Percentiles rank a stretch among this genome's conserved stretches.
Conservation (phyloP, 225 moss, liverwort and hornwort species). For the Pseudoscleropodium purum region DNA sequence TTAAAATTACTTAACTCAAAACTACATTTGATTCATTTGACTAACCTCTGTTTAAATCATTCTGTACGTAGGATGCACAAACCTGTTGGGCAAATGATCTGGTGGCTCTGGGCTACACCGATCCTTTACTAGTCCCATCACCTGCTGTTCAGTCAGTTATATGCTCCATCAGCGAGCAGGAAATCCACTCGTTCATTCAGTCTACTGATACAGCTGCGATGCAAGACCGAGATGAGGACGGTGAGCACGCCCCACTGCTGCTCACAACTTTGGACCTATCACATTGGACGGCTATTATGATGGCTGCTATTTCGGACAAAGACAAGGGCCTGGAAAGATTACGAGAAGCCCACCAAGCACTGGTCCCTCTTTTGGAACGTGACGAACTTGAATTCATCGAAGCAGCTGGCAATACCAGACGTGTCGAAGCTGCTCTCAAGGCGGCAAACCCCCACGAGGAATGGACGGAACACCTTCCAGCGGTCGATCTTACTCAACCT, state of each 20-base stretch:
- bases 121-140: rapidly evolving
- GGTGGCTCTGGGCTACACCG: rapidly evolving
- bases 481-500: too few relatives aligned
- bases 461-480: not conserved
- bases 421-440: too few relatives aligned
- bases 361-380: not conserved
- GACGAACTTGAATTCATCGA: too few relatives aligned
- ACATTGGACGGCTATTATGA: rapidly evolving
- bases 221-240: not conserved
- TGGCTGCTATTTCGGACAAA: rapidly evolving
- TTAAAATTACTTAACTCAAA: too few relatives aligned
- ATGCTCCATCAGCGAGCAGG: rapidly evolving
- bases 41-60: too few relatives aligned
- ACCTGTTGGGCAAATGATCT: not conserved
- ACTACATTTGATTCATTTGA: too few relatives aligned
- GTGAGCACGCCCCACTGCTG: not conserved
- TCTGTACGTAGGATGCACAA: too few relatives aligned
- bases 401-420: too few relatives aligned
- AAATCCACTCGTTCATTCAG: not conserved
- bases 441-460: not conserved
- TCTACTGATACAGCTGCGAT: rapidly evolving
- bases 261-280: not conserved
- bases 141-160: not conserved
- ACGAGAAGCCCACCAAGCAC: rapidly evolving
- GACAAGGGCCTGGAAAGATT: not conserved